These are phyloP conservation scores for Pseudopithomyces chartarum DNA, from an alignment of 2,329 filamentous ascomycete genomes.

Conservation along the genomic window DNA sequence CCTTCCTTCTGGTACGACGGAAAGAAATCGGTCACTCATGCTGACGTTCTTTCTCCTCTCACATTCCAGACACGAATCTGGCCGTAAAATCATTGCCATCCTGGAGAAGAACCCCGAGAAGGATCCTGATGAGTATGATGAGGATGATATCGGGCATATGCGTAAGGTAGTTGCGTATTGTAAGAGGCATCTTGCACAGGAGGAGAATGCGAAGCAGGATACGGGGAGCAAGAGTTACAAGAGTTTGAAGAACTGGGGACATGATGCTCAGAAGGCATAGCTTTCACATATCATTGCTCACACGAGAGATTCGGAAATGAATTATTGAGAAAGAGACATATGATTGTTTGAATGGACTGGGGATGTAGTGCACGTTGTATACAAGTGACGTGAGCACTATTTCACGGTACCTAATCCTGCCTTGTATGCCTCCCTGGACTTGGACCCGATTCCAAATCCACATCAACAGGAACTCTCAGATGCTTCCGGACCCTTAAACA, in stretches of 20 bases:
- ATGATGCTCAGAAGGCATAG: slow-evolving; percentile 37
- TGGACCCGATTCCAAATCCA: too few species aligned
- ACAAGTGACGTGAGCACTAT: too few species aligned
- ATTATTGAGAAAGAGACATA: too few species aligned
- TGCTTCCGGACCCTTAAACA: not conserved
- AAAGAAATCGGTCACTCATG: too few species aligned
- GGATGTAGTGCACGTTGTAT: too few species aligned
- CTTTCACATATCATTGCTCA: not conserved
- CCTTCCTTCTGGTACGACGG: too few species aligned
- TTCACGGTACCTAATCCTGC: too few species aligned
- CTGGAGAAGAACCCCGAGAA: slow-evolving; percentile 66
- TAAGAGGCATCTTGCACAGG: slow-evolving; percentile 70
- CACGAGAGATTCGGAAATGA: not conserved
- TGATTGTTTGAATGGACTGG: too few species aligned
- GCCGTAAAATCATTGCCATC: slow-evolving; percentile 67
- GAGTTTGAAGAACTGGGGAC: slow-evolving; percentile 41
- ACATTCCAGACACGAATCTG: slow-evolving; percentile 55
- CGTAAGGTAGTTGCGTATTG: slow-evolving; percentile 67
- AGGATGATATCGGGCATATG: slow-evolving; percentile 64
- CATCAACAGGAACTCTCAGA: too few species aligned
- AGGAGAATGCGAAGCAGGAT: slow-evolving; percentile 61
- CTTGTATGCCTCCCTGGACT: too few species aligned
- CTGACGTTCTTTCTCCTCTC: too few species aligned
- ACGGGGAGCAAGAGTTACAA: slow-evolving; percentile 62
- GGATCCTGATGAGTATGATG: slow-evolving; percentile 60